A percentile compares a stretch with the other conserved stretches of the same genome.
These are phyloP conservation scores for Psilocybe tampanensis DNA, from an alignment of 768 basidiomycete species.

Conservation along the genomic window DNA sequence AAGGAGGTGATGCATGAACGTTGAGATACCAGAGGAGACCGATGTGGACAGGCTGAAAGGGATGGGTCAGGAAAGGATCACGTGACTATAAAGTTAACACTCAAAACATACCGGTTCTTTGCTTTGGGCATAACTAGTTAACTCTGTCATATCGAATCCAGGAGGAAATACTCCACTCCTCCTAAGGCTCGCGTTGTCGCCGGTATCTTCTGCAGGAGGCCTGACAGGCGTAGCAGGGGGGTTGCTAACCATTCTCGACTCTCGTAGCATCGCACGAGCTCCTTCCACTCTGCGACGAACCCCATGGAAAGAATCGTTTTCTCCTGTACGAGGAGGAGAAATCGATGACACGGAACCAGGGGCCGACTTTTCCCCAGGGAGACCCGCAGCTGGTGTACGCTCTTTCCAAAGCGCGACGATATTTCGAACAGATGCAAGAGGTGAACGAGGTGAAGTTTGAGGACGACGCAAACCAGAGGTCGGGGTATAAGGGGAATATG, in stretches of 20 bases:
- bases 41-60: conserved; percentile 75
- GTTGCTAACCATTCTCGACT: conserved; percentile 27
- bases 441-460: conserved; percentile 68
- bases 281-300: conserved; percentile 46
- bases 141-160: conserved; percentile 45
- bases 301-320: conserved; percentile 43
- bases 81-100: neutral
- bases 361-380: conserved; percentile 36
- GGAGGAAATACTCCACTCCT: conserved; percentile 40
- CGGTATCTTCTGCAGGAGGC: conserved; percentile 22
- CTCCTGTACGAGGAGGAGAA: conserved; percentile 42
- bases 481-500: conserved; percentile 45
- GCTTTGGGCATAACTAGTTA: conserved; percentile 50
- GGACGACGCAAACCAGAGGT: conserved; percentile 62
- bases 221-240: conserved; percentile 24
- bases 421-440: conserved; percentile 74
- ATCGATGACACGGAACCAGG: conserved; percentile 39
- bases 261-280: conserved; percentile 36
- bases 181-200: conserved; percentile 30
- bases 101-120: conserved; percentile 46
- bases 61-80: conserved; percentile 15
- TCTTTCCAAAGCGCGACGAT: conserved; percentile 84
- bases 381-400: conserved; percentile 57
- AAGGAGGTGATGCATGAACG: conserved; percentile 81
- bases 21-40: conserved; percentile 92